Base-by-base conservation (phyloP, 257 asterid species). In the Solanum arcanum region DNA sequence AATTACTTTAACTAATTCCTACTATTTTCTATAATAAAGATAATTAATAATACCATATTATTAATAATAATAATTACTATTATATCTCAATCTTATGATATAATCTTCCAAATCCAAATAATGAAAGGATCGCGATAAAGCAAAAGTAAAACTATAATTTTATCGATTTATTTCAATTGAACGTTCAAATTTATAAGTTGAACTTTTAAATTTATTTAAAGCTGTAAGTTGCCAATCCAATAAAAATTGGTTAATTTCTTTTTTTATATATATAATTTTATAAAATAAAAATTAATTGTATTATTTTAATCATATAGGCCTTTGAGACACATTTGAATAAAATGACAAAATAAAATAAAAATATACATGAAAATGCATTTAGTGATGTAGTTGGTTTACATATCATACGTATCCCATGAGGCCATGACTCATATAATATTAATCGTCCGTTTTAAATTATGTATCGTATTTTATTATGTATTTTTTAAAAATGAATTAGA, bases 131-230 rank as follows among this genome's bases (percentile, higher is more conserved):
- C 16, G 12, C 23, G 3, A 12, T 5, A 64, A 64, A 64, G 15
- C 7, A 5, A 4, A 10, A 6, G 42, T 33, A 8, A 8, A 69
- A 8, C 4, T 31, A 69, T 7, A 31, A 16, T 70, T 31, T 9
- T 70, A 16, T 33, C 0, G 5, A 0, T 25, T 69, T 69, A 8
- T 69, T 69, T 31, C 7, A 0, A 7, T 13, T 15, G 7, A 69
- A 27, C 0, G 4, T 2, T n/a, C n/a, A n/a, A n/a, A n/a, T n/a
- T 39, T 18, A 6, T n/a, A 11, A 5, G 5, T 27, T 1, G 0
- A 68, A 68, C 13, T 6, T 18, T 12, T 68, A 68, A 66, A 68
- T 29, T 25, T 13, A 27, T 4, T 31, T 13, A 6, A 1, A 68
- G 9, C 0, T 37, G 5, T 72, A 16, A 72, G 78, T 72, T 72